A percentile compares a stretch with the other conserved stretches of the same genome.
phyloP scores from a whole-genome alignment of 1,139 yeast genomes.

The Hansenula sp. region DNA sequence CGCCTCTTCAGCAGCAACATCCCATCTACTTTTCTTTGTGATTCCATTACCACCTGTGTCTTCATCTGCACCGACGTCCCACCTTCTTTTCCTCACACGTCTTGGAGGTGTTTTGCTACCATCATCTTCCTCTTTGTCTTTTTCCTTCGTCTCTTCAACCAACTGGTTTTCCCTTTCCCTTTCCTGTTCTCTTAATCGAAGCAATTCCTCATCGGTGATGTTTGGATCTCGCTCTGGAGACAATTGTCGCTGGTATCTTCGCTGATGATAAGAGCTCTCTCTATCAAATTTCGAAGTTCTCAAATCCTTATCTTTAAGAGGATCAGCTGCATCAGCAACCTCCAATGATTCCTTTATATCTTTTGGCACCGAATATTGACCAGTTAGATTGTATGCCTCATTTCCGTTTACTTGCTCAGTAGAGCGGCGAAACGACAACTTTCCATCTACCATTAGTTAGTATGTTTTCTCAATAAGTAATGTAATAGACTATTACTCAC shows the following conservation, averaged over 20 bases:
- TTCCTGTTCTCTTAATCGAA: slow-evolving; percentile 25
- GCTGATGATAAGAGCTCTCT: slow-evolving; percentile 38
- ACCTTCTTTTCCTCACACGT: slow-evolving; percentile 23
- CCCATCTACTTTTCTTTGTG: slow-evolving; percentile 21
- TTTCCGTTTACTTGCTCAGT: neutral
- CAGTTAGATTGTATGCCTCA: slow-evolving; percentile 17
- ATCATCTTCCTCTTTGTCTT: slow-evolving; percentile 10
- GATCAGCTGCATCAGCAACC: slow-evolving; percentile 33
- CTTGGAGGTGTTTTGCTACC: slow-evolving; percentile 25
- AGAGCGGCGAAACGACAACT: slow-evolving; percentile 9
- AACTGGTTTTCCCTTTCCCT: neutral
- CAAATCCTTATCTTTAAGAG: slow-evolving; percentile 27
- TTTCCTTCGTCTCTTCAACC: neutral
- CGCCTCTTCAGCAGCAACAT: slow-evolving; percentile 21
- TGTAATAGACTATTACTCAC: neutral
- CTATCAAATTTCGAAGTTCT: slow-evolving; percentile 28
- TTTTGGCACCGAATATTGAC: slow-evolving; percentile 33
- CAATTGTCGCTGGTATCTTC: slow-evolving; percentile 31
- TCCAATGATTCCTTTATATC: slow-evolving; percentile 20
- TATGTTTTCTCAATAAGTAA: neutral
- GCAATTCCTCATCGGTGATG: slow-evolving; percentile 18
- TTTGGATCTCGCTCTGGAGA: slow-evolving; percentile 26
- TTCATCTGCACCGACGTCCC: slow-evolving; percentile 28
- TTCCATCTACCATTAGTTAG: too few relatives aligned
- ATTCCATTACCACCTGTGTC: slow-evolving; percentile 13